These are phyloP conservation scores for Populus trichocarpa DNA, from an alignment of 441 rosid genomes.

Conservation along the genomic window DNA sequence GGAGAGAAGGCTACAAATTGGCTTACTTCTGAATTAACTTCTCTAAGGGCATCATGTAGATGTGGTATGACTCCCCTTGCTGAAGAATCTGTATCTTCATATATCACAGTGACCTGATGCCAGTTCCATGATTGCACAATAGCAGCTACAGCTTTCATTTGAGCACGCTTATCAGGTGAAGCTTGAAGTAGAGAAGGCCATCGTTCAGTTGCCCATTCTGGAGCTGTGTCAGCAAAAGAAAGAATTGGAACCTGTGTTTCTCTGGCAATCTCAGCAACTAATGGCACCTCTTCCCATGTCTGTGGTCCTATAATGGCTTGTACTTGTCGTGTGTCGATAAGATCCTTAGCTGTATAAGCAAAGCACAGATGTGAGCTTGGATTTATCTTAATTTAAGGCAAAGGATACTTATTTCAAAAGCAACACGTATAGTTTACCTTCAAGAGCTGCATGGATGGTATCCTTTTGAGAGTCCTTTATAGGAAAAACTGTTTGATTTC, in stretches of 20 bases:
- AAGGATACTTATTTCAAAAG: background rate
- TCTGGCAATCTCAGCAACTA: slow-evolving; percentile 15
- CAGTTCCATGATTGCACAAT: slow-evolving; percentile 28
- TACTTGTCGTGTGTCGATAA: slow-evolving; percentile 5
- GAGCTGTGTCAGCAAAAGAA: slow-evolving; percentile 19
- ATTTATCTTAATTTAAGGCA: background rate
- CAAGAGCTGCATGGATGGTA: slow-evolving; percentile 18
- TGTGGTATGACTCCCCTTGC: slow-evolving; percentile 6
- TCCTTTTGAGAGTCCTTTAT: background rate
- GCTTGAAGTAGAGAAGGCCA: slow-evolving; percentile 27
- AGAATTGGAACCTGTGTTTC: slow-evolving; percentile 22
- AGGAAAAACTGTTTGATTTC: slow-evolving; percentile 5
- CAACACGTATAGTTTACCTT: slow-evolving; percentile 1
- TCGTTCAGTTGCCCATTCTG: slow-evolving; percentile 23
- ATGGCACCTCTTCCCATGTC: slow-evolving; percentile 27
- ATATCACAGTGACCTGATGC: slow-evolving; percentile 19
- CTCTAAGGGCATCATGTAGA: slow-evolving; percentile 19
- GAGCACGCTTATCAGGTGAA: slow-evolving; percentile 19
- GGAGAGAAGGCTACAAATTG: slow-evolving; percentile 17
- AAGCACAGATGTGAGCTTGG: background rate
- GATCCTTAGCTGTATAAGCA: slow-evolving; percentile 18
- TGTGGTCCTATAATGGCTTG: slow-evolving; percentile 28
- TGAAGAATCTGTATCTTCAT: slow-evolving; percentile 19
- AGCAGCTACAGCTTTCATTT: slow-evolving; percentile 33
- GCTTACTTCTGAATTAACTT: slow-evolving; percentile 10